These are phyloP conservation scores for Neurospora crassa DNA, from an alignment of 2,329 filamentous ascomycete genomes.

Conservation along the genomic window DNA sequence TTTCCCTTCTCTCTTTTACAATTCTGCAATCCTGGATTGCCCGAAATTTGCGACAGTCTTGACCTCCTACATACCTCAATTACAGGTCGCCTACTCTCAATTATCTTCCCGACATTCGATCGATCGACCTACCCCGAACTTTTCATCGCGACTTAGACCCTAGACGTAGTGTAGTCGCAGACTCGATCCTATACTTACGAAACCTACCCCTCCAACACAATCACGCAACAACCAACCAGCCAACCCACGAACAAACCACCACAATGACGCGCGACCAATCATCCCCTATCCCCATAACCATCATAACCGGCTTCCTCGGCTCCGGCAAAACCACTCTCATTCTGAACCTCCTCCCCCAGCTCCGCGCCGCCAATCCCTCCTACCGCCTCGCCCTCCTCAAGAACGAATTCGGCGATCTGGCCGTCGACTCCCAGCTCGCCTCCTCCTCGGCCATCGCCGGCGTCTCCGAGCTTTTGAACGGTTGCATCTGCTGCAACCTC, in stretches of 20 bases:
- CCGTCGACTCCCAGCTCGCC: conserved; percentile 87
- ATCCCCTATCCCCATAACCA: conserved; percentile 78
- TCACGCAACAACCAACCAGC: neutral
- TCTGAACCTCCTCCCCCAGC: conserved; percentile 85
- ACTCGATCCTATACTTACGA: conserved; percentile 1
- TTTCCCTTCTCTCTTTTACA: neutral
- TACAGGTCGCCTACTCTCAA: neutral
- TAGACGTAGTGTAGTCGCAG: neutral
- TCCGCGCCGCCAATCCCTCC: conserved; percentile 56
- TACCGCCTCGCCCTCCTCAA: conserved; percentile 94
- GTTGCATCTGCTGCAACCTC: conserved; percentile 98
- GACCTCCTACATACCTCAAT: neutral
- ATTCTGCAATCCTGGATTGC: neutral
- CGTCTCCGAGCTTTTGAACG: conserved; percentile 87
- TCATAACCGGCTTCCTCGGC: conserved; percentile 92
- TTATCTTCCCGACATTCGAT: neutral
- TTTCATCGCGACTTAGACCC: neutral
- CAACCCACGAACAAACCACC: neutral
- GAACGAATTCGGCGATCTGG: conserved; percentile 95
- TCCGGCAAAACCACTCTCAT: conserved; percentile 95
- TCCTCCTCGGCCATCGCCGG: conserved; percentile 74
- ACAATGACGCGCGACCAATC: conserved; percentile 34
- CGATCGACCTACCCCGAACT: neutral
- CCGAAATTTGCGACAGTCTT: neutral
- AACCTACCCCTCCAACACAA: conserved; percentile 10